Evolutionary conservation across 805 yeast genomes (phyloP), one percentile per base, ranked within the genome.

Genomic region (Wickerhamomyces mucosus): DNA sequence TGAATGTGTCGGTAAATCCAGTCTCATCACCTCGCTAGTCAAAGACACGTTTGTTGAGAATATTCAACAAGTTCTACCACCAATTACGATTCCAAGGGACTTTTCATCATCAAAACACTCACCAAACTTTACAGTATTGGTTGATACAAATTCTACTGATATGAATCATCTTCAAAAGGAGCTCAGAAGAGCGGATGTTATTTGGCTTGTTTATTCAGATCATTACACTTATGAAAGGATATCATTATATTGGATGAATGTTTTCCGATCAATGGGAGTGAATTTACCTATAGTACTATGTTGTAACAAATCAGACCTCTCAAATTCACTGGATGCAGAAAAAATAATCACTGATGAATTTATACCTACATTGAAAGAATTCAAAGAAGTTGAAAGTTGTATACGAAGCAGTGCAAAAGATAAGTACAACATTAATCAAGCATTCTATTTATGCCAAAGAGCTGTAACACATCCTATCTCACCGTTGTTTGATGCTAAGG

Each of bases 151-250:
- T 2, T 65, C 85, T 1, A 67, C 77, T 1, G 94, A 85, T 47
- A 56, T 74, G 21, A 56, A 58, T 1, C 51, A 59, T 1, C 57
- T 92, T 11, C 83, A 81, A 36, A 62, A 67, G 20, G 95, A 85
- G 50, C 69, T 92, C 40, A 68, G 94, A 28, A 67, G 71, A 32
- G 92, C 96, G 0, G 89, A 83, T 55, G 96, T 86, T 11, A 81
- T 92, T 3, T 81, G 96, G 89, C 67, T 92, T n/a, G 85, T 92
- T 0, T 92, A 88, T 51, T 72, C 92, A 4, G 97, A 88, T 49
- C 95, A 86, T 48, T 92, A 86, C 50, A 85, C 97, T 0, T 92
- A 86, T 51, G 97, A 92, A 52, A 66, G 97, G 28, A 74, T 92
- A 5, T 76, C 95, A 3, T 61, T 89, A 16, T 86, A 86, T 53